A percentile compares a stretch with the other conserved stretches of the same genome.
These are phyloP conservation scores for Chaetomiaceae sp. DNA, from an alignment of 2,329 filamentous ascomycete genomes.

Conservation along the genomic window DNA sequence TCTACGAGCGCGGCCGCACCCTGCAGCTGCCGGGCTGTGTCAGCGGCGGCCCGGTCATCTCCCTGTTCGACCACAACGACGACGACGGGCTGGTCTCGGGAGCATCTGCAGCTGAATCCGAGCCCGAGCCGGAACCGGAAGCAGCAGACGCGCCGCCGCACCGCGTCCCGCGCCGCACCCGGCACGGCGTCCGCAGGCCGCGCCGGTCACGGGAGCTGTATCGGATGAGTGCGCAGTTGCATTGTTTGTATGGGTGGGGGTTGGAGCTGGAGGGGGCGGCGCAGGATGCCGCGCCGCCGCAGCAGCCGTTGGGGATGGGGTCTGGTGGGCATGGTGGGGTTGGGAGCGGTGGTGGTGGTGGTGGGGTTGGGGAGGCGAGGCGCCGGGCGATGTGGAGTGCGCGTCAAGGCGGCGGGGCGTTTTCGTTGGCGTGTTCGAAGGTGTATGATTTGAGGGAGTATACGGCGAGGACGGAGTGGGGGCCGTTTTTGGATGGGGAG, in stretches of 20 bases:
- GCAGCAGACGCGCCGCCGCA: too few species aligned
- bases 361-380: not conserved
- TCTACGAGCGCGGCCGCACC: conserved; percentile 53
- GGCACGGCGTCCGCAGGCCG: conserved; percentile 5
- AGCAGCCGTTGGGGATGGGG: too few species aligned
- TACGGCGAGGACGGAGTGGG: conserved; percentile 57
- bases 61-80: too few species aligned
- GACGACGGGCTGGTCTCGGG: too few species aligned
- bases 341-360: too few species aligned
- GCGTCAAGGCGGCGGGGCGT: conserved; percentile 29
- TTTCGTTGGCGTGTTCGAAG: conserved; percentile 58
- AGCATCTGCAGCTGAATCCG: not conserved
- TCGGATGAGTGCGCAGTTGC: conserved; percentile 64
- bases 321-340: too few species aligned
- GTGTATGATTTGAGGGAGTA: conserved; percentile 72
- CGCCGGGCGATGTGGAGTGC: not conserved
- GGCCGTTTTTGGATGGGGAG: conserved; percentile 58
- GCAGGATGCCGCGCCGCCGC: too few species aligned
- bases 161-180: not conserved
- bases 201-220: conserved; percentile 37
- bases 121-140: too few species aligned
- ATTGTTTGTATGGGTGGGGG: conserved; percentile 54
- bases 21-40: not conserved
- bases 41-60: too few species aligned
- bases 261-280: not conserved